Evolutionary conservation across 441 rosid species (phyloP).

Genomic region (Populus hybrid): DNA sequence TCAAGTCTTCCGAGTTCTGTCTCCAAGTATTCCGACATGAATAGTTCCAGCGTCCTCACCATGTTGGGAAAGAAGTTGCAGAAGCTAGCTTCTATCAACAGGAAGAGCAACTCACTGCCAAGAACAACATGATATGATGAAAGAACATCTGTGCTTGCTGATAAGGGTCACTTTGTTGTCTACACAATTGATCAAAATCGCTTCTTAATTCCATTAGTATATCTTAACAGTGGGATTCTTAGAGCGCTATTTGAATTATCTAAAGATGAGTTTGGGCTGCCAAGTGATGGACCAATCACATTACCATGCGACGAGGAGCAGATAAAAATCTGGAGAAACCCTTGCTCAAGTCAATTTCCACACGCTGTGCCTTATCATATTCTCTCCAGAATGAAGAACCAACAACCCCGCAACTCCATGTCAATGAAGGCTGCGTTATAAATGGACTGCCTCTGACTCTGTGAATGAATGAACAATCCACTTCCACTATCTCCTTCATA

Average conservation of each 20-base stretch:
- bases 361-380: neutral
- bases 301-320: conserved; percentile 24
- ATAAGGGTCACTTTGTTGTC: conserved; percentile 31
- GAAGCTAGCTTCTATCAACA: neutral
- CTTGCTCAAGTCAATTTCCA: conserved; percentile 2
- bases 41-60: neutral
- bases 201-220: conserved; percentile 17
- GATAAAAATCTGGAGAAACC: conserved; percentile 15
- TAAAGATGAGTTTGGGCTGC: conserved; percentile 40
- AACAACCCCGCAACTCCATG: neutral
- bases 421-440: too few species aligned
- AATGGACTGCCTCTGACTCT: too few species aligned
- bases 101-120: neutral
- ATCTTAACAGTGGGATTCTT: conserved; percentile 24
- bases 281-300: conserved; percentile 25
- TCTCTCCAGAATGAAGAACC: neutral
- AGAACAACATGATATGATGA: neutral
- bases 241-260: conserved; percentile 36
- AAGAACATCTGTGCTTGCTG: neutral
- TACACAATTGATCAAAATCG: conserved; percentile 14
- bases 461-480: too few species aligned
- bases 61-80: neutral
- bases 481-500: neutral
- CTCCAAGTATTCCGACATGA: neutral
- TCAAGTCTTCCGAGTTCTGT: neutral